A percentile compares a stretch with the other conserved stretches of the same genome.
These are phyloP conservation scores for Jimgerdemannia flammicorona DNA, from an alignment of 192 early-diverging fungal species.

Conservation along the genomic window DNA sequence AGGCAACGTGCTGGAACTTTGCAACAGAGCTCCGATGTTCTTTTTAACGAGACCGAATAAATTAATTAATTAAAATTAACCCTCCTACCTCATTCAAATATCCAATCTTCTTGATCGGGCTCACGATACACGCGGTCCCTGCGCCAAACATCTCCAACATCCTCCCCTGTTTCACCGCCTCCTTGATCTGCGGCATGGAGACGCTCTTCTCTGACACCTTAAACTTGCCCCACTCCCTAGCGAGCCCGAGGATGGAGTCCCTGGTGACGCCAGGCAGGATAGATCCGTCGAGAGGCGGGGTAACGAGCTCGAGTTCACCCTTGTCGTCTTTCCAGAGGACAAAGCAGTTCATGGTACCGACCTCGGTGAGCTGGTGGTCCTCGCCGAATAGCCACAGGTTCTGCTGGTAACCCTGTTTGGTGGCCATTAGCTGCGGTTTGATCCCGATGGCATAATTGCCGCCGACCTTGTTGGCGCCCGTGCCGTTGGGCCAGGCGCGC, in stretches of 20 bases:
- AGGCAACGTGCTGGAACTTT: too few species aligned
- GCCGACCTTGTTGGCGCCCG: constrained; percentile 90
- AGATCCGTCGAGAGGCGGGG: constrained; percentile 90
- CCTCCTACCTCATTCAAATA: constrained; percentile 53
- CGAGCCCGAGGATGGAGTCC: constrained; percentile 82
- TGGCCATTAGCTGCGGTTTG: constrained; percentile 79
- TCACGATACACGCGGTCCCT: constrained; percentile 94
- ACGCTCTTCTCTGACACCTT: constrained; percentile 83
- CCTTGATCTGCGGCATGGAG: constrained; percentile 72
- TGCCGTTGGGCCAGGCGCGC: constrained; percentile 94
- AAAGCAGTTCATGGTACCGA: constrained; percentile 98
- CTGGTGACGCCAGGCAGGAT: constrained; percentile 96
- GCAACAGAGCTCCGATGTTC: too few species aligned
- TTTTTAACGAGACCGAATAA: too few species aligned
- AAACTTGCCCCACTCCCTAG: constrained; percentile 81
- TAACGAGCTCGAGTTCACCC: constrained; percentile 82
- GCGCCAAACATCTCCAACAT: constrained; percentile 93
- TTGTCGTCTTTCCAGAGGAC: constrained; percentile 80
- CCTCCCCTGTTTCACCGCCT: constrained; percentile 74
- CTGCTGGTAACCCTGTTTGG: constrained; percentile 87
- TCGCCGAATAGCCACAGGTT: constrained; percentile 93
- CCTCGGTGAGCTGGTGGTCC: constrained; percentile 86
- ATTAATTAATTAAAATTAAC: too few species aligned
- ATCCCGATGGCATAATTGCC: constrained; percentile 86
- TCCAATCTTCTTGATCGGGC: constrained; percentile 83